phyloP scores from a whole-genome alignment of 192 early-diverging fungal genomes.

The Phlyctochytrium arcticum region DNA sequence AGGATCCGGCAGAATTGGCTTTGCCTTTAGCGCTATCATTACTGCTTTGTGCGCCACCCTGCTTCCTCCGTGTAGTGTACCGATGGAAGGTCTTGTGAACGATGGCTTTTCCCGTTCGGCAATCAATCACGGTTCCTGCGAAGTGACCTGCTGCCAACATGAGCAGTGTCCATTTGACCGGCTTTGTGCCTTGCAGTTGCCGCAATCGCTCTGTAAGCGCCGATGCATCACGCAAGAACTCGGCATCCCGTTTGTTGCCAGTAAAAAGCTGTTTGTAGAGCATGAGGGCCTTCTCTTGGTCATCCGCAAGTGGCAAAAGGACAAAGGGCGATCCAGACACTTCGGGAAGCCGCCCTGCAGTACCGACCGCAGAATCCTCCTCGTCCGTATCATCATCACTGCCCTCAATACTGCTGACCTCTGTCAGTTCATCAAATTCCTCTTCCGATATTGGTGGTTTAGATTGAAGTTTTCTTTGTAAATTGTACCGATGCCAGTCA shows the following conservation, averaged over 20 bases:
- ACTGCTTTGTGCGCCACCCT: conserved; percentile 85
- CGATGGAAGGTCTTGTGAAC: conserved; percentile 93
- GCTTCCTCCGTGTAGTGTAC: conserved; percentile 94
- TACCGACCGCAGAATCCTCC: background rate
- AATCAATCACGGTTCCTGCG: conserved; percentile 81
- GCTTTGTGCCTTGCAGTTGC: background rate
- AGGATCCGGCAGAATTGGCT: conserved; percentile 84
- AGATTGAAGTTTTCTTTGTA: conserved; percentile 68
- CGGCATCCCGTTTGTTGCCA: background rate
- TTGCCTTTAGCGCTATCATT: conserved; percentile 78
- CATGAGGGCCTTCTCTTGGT: conserved; percentile 12
- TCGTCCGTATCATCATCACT: conserved; percentile 25
- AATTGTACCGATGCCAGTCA: conserved; percentile 95
- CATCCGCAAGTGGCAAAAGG: conserved; percentile 9
- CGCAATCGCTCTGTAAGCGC: background rate
- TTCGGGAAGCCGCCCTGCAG: background rate
- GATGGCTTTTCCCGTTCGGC: conserved; percentile 52
- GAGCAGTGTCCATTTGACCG: conserved; percentile 69
- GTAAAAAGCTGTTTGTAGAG: conserved; percentile 38
- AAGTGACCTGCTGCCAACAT: conserved; percentile 82
- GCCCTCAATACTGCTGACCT: conserved; percentile 39
- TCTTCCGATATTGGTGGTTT: conserved; percentile 28
- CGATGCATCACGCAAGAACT: background rate
- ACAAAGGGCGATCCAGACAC: conserved; percentile 29
- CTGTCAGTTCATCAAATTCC: conserved; percentile 38